These are phyloP conservation scores for Pythium brachiatum DNA, from an alignment of 352 stramenopile species.

Conservation along the genomic window DNA sequence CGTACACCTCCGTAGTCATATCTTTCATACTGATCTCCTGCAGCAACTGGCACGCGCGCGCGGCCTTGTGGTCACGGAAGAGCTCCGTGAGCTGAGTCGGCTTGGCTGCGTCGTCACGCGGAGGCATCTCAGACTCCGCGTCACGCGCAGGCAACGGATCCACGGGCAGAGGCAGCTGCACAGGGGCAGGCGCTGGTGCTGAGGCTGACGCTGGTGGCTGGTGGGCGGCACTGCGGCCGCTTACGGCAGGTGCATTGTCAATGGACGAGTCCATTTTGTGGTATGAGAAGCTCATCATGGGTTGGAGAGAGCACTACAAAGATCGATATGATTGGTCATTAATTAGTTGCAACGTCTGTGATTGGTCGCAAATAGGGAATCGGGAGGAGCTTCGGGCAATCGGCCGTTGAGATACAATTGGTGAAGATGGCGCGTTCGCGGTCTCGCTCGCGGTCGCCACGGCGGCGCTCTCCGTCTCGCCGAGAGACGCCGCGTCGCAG, in stretches of 20 bases:
- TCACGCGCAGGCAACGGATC: not conserved
- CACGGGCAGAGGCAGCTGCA: not conserved
- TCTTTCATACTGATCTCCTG: not conserved
- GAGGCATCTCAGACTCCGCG: too few species aligned
- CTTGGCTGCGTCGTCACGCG: not conserved
- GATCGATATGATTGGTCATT: conserved; percentile 2
- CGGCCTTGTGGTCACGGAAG: conserved; percentile 14
- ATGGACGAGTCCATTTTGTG: not conserved
- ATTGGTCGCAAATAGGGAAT: conserved; percentile 5
- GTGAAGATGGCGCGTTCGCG: conserved; percentile 2
- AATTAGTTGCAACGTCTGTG: not conserved
- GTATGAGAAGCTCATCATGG: not conserved
- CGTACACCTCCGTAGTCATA: not conserved
- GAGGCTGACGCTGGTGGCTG: not conserved
- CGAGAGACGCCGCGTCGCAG: not conserved
- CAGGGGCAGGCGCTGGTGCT: not conserved
- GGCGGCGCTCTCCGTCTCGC: not conserved
- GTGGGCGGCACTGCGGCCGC: not conserved
- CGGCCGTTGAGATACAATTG: not conserved
- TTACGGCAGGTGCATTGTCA: not conserved
- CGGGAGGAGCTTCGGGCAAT: too few species aligned
- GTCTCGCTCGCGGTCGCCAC: conserved; percentile 9
- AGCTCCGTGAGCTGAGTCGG: conserved; percentile 9
- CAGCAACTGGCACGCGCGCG: conserved; percentile 15
- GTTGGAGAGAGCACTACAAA: not conserved